phyloP scores from a whole-genome alignment of 139 green algal species.

The Spirogloea muscicola region DNA sequence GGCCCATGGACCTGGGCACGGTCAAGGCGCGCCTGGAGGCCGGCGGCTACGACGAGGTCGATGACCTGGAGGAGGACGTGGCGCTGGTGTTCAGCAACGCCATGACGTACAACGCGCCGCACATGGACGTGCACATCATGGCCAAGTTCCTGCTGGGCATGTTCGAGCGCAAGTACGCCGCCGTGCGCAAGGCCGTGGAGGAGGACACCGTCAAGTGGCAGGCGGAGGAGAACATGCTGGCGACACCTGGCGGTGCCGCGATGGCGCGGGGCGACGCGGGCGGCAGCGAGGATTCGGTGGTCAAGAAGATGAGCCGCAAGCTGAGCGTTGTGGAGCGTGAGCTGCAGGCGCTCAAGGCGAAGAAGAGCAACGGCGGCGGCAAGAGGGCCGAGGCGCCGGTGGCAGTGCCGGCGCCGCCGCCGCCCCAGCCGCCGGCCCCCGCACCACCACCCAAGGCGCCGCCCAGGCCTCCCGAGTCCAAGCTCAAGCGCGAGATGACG shows the following conservation, averaged over 20 bases:
- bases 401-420: too few species aligned
- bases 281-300: too few species aligned
- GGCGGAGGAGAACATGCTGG: conserved; percentile 49
- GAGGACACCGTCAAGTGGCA: conserved; percentile 48
- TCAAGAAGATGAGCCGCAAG: too few species aligned
- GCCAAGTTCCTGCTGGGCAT: conserved; percentile 53
- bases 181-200: conserved; percentile 50
- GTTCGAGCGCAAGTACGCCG: conserved; percentile 64
- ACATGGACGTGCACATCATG: conserved; percentile 79
- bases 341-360: too few species aligned
- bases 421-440: too few species aligned
- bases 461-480: too few species aligned
- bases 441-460: too few species aligned
- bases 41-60: conserved; percentile 62
- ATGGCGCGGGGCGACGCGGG: too few species aligned
- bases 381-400: too few species aligned
- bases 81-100: conserved; percentile 78
- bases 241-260: too few species aligned
- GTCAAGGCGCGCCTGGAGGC: conserved; percentile 23
- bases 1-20: conserved; percentile 54
- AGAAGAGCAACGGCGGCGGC: too few species aligned
- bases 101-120: conserved; percentile 72
- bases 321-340: too few species aligned
- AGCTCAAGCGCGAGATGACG: conserved; percentile 57
- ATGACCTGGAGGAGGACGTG: conserved; percentile 54